Evolutionary conservation across 805 yeast species (phyloP).

Genomic region (Zygosaccharomyces kombuchaensis): DNA sequence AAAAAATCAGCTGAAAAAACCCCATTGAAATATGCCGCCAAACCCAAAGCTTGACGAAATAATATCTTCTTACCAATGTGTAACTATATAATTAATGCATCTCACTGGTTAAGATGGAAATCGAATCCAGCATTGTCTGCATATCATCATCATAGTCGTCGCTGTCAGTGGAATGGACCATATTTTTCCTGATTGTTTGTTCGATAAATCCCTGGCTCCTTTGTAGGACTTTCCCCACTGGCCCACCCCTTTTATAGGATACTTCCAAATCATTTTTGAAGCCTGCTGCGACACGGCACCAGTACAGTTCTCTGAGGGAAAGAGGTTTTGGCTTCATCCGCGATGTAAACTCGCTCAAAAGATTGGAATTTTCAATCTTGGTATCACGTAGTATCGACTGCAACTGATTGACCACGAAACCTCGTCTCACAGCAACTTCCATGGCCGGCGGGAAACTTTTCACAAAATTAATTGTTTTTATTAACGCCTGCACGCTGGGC

Average conservation of each 20-base stretch:
- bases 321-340: slow-evolving; percentile 15
- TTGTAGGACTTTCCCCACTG: slow-evolving; percentile 31
- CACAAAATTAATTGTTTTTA: slow-evolving; percentile 31
- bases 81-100: neutral
- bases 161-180: slow-evolving; percentile 14
- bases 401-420: slow-evolving; percentile 13
- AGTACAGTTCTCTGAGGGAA: slow-evolving; percentile 23
- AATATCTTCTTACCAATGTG: neutral
- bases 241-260: slow-evolving; percentile 34
- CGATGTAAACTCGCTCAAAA: slow-evolving; percentile 20
- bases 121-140: slow-evolving; percentile 23
- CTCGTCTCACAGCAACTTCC: slow-evolving; percentile 19
- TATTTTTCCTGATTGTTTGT: slow-evolving; percentile 20
- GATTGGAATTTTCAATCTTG: slow-evolving; percentile 14
- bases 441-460: slow-evolving; percentile 24
- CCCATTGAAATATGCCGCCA: slow-evolving; percentile 20
- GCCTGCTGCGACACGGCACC: slow-evolving; percentile 24
- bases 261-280: slow-evolving; percentile 33
- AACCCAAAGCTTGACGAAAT: slow-evolving; percentile 18
- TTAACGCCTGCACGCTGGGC: slow-evolving; percentile 20
- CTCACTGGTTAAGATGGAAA: slow-evolving; percentile 14
- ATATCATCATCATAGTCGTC: slow-evolving; percentile 14
- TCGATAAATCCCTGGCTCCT: slow-evolving; percentile 21
- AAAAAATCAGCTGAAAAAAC: slow-evolving; percentile 22
- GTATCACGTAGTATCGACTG: slow-evolving; percentile 19